These are phyloP conservation scores for Vanrija pseudolonga DNA, from an alignment of 1,284 basidiomycete species.

Conservation along the genomic window DNA sequence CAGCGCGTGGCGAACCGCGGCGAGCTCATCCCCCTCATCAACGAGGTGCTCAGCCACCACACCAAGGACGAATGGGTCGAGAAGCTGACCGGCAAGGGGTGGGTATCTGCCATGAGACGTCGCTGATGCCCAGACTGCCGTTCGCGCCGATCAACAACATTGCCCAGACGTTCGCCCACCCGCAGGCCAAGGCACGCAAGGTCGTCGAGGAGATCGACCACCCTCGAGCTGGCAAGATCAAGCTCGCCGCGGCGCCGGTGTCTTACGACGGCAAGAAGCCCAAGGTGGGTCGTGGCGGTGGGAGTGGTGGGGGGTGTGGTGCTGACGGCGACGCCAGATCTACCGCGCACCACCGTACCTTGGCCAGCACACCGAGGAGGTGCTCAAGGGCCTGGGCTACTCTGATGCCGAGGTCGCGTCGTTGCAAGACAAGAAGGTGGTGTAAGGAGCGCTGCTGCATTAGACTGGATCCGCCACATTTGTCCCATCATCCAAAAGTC, in stretches of 20 bases:
- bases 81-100: conserved; percentile 71
- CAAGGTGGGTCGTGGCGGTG: conserved; percentile 25
- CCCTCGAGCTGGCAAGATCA: conserved; percentile 74
- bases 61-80: conserved; percentile 69
- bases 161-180: conserved; percentile 82
- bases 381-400: conserved; percentile 70
- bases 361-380: conserved; percentile 76
- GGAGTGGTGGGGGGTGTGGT: not conserved
- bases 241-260: conserved; percentile 81
- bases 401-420: conserved; percentile 58
- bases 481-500: too few relatives aligned
- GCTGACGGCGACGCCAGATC: conserved; percentile 58
- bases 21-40: conserved; percentile 69
- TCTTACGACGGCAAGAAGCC: conserved; percentile 74
- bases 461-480: too few relatives aligned
- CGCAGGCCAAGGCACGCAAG: conserved; percentile 69
- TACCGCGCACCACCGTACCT: conserved; percentile 74
- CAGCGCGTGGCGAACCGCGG: conserved; percentile 72
- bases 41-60: conserved; percentile 58
- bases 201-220: conserved; percentile 67
- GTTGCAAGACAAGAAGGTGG: conserved; percentile 37
- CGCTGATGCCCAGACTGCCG: conserved; percentile 60
- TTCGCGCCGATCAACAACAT: conserved; percentile 91
- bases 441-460: too few relatives aligned
- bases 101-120: conserved; percentile 24